phyloP scores from a whole-genome alignment of 2,329 filamentous ascomycete species.

The Fusarium miscanthi region DNA sequence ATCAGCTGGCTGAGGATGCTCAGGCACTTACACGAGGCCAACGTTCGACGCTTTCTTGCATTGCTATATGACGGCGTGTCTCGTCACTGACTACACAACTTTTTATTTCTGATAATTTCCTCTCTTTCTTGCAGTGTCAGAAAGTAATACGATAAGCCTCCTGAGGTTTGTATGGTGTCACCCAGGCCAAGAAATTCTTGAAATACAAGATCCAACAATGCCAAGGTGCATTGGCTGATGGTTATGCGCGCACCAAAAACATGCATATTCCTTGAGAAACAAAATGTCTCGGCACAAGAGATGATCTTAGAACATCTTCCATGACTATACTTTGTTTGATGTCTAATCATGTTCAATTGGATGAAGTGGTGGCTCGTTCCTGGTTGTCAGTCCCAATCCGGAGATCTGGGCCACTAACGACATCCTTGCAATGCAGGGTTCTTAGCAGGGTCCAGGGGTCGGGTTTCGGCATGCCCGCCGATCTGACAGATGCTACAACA shows the following conservation, averaged over 20 bases:
- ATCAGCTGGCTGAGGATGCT: background rate
- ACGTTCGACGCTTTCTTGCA: background rate
- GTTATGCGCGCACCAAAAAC: background rate
- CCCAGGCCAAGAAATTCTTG: background rate
- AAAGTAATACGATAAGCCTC: background rate
- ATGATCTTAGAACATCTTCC: background rate
- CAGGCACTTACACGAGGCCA: background rate
- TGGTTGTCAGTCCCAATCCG: conserved; percentile 34
- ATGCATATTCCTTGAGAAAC: background rate
- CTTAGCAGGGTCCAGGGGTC: conserved; percentile 43
- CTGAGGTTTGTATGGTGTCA: background rate
- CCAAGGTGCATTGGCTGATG: background rate
- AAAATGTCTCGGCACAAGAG: background rate
- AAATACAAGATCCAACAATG: background rate
- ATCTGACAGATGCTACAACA: conserved; percentile 24
- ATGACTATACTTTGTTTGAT: background rate
- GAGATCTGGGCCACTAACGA: conserved; percentile 25
- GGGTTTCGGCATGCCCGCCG: conserved; percentile 30
- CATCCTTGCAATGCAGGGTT: conserved; percentile 26
- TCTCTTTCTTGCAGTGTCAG: background rate
- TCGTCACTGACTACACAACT: background rate
- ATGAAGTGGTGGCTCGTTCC: conserved; percentile 30
- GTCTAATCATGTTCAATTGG: conserved; percentile 6
- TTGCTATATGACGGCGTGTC: background rate
- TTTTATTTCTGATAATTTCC: background rate